phyloP scores from a whole-genome alignment of 2,329 filamentous ascomycete genomes.

The Neonectria sp. region DNA sequence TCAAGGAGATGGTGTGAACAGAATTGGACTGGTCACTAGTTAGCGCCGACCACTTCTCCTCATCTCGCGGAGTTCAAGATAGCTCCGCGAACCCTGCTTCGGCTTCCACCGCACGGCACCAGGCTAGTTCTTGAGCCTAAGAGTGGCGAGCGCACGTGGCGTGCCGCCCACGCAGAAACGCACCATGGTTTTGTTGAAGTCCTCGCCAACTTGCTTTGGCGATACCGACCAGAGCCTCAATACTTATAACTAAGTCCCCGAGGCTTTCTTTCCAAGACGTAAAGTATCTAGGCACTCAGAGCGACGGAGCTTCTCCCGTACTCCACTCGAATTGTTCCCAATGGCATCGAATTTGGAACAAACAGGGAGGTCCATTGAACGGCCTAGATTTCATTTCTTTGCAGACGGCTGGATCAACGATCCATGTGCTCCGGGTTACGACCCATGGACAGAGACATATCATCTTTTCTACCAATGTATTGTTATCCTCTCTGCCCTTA shows the following conservation, averaged over 20 bases:
- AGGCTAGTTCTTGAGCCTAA: neutral
- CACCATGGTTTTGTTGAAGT: neutral
- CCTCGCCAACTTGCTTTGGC: neutral
- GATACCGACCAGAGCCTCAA: neutral
- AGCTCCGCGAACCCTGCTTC: constrained; percentile 16
- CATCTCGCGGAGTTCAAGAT: constrained; percentile 2
- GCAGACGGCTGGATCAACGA: constrained; percentile 30
- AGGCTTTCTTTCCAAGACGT: neutral
- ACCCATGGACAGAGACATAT: constrained; percentile 26
- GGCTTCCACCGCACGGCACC: neutral
- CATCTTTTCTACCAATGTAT: constrained; percentile 36
- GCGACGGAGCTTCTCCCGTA: neutral
- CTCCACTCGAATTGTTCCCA: neutral
- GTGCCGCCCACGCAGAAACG: neutral
- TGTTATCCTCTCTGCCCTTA: neutral
- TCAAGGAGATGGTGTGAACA: constrained; percentile 6
- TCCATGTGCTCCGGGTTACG: constrained; percentile 32
- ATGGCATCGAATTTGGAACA: constrained; percentile 9
- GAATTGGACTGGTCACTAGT: neutral
- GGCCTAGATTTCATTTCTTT: constrained; percentile 11
- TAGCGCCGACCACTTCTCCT: too few species aligned
- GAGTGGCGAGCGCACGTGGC: neutral
- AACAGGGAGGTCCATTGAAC: neutral
- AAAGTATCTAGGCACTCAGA: constrained; percentile 5
- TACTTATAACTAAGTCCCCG: neutral